Percentiles rank a stretch among this genome's conserved stretches.
Evolutionary conservation across 768 basidiomycete species (phyloP).

Genomic region (Leccinum truebloodii): DNA sequence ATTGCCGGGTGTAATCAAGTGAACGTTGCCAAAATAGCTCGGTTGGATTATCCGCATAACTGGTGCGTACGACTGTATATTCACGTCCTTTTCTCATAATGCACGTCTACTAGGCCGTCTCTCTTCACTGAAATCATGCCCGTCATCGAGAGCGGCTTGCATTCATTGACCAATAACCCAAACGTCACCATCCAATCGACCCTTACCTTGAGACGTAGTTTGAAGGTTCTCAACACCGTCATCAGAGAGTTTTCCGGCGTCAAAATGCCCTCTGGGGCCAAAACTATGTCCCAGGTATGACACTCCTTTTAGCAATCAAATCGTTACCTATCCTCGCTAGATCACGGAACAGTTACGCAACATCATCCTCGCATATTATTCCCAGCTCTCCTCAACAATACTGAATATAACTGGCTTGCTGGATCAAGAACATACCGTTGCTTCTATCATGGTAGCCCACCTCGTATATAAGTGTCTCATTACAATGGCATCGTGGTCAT

Average conservation of each 20-base stretch:
- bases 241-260: slow-evolving; percentile 69
- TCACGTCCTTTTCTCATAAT: slow-evolving; percentile 2
- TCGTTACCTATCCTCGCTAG: slow-evolving; percentile 12
- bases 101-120: slow-evolving; percentile 20
- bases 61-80: slow-evolving; percentile 50
- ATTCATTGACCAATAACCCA: slow-evolving; percentile 46
- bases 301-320: background rate
- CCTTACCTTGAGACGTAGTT: slow-evolving; percentile 56
- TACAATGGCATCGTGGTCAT: slow-evolving; percentile 73
- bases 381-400: slow-evolving; percentile 43
- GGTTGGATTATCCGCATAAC: slow-evolving; percentile 69
- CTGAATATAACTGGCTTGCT: slow-evolving; percentile 37
- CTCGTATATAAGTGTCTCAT: slow-evolving; percentile 73
- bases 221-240: slow-evolving; percentile 64
- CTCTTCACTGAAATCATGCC: slow-evolving; percentile 45
- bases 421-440: slow-evolving; percentile 37
- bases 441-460: slow-evolving; percentile 60
- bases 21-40: slow-evolving; percentile 74
- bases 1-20: slow-evolving; percentile 78
- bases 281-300: slow-evolving; percentile 62
- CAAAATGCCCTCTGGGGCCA: slow-evolving; percentile 70
- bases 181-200: slow-evolving; percentile 44
- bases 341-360: slow-evolving; percentile 42
- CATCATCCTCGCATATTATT: slow-evolving; percentile 63
- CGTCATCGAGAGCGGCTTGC: slow-evolving; percentile 54